Evolutionary conservation across 1,284 basidiomycete genomes (phyloP).

Genomic region (Gymnopus androsaceus): DNA sequence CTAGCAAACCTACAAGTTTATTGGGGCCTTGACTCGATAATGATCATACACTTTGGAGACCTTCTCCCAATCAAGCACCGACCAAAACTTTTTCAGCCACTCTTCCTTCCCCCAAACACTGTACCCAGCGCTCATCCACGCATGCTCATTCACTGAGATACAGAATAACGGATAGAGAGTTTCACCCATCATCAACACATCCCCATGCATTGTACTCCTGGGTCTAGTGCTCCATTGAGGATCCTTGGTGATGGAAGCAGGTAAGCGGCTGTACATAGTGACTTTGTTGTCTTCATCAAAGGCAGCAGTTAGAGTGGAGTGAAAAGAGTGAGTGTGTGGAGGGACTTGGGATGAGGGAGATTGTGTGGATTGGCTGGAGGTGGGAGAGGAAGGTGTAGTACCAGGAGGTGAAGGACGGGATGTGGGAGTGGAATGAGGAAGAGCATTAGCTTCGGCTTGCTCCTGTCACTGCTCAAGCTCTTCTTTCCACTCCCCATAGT

Average conservation of each 20-base stretch:
- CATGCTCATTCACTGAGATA: constrained; percentile 87
- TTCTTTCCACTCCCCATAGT: constrained; percentile 13
- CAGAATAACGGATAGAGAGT: constrained; percentile 81
- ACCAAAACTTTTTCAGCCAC: constrained; percentile 91
- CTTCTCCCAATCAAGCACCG: constrained; percentile 83
- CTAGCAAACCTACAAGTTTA: too few species aligned
- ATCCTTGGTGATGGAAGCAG: too few species aligned
- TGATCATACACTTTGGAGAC: constrained; percentile 42
- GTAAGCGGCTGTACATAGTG: constrained; percentile 6
- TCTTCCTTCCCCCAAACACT: constrained; percentile 94
- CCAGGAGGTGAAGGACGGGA: constrained; percentile 24
- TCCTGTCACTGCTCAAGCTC: not conserved
- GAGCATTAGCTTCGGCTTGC: constrained; percentile 1
- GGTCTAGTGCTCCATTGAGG: too few species aligned
- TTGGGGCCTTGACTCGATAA: too few species aligned
- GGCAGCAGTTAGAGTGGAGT: constrained; percentile 20
- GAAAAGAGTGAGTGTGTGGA: constrained; percentile 36
- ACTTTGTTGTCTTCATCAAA: not conserved
- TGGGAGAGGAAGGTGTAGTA: constrained; percentile 30
- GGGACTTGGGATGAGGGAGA: constrained; percentile 26
- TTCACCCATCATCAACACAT: too few species aligned
- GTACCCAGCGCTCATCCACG: constrained; percentile 87
- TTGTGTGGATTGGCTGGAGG: constrained; percentile 33
- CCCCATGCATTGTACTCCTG: too few species aligned
- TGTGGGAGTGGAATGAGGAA: constrained; percentile 23